Evolutionary conservation across 23 red algal species (phyloP).

Genomic region (Agarophyton chilense): DNA sequence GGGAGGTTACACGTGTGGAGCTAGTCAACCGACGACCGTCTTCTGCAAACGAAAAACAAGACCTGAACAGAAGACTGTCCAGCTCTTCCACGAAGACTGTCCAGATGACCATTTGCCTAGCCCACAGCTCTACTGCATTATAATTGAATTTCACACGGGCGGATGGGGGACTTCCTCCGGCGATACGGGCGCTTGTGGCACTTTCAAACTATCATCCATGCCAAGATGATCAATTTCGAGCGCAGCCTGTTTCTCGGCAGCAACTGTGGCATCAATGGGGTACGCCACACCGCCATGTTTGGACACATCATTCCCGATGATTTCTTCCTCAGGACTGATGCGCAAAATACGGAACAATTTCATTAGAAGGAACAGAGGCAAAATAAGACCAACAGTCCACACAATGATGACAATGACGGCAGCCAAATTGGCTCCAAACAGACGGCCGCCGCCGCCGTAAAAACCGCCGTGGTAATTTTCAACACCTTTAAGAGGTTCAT

Average conservation of each 20-base stretch:
- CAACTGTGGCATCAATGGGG: constrained; percentile 64
- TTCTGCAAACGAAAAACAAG: no score
- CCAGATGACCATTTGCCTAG: no score
- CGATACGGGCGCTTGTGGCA: background rate
- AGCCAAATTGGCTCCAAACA: constrained; percentile 77
- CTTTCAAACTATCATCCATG: constrained; percentile 69
- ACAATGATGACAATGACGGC: constrained; percentile 63
- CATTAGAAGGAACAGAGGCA: constrained; percentile 61
- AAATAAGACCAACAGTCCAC: constrained; percentile 65
- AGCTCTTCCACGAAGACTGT: no score
- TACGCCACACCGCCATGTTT: constrained; percentile 95
- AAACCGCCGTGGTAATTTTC: constrained; percentile 75
- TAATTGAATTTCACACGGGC: background rate
- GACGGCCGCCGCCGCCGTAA: constrained; percentile 35
- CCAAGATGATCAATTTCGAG: constrained; percentile 63
- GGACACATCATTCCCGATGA: constrained; percentile 88
- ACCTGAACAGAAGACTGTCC: no score
- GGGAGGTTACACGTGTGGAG: no score
- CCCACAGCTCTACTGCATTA: no score
- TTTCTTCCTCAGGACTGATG: constrained; percentile 83
- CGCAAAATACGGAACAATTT: constrained; percentile 74
- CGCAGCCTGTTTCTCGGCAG: constrained; percentile 49
- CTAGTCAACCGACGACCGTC: no score
- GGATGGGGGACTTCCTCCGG: background rate
- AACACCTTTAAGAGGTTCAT: constrained; percentile 26